Conservation (phyloP, 2,329 filamentous ascomycete species). For the Neofusicoccum sp. region DNA sequence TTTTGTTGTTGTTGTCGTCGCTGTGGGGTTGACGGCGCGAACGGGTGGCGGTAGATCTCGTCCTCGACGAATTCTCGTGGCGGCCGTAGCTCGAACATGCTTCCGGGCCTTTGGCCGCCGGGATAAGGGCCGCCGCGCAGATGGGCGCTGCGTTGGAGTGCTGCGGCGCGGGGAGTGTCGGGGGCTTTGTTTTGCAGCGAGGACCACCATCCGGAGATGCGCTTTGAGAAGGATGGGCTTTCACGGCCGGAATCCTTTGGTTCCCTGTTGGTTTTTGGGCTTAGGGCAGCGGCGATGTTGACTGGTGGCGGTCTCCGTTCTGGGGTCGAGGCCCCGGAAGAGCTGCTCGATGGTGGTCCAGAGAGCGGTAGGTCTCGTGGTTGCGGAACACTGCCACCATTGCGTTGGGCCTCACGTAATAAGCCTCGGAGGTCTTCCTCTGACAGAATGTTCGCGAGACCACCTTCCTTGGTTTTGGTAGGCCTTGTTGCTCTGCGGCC, state of each 20-base stretch:
- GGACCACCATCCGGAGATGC: slow-evolving; percentile 37
- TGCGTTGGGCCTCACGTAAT: slow-evolving; percentile 34
- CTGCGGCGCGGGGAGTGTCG: not conserved
- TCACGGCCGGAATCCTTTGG: not conserved
- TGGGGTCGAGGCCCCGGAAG: slow-evolving; percentile 30
- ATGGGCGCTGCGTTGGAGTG: slow-evolving; percentile 14
- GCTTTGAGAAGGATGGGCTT: slow-evolving; percentile 13
- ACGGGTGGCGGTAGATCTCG: slow-evolving; percentile 20
- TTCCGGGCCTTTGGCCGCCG: slow-evolving; percentile 30
- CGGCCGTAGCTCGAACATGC: slow-evolving; percentile 38
- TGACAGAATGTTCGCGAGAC: slow-evolving; percentile 41
- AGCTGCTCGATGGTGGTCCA: slow-evolving; percentile 30
- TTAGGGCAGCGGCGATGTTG: slow-evolving; percentile 16
- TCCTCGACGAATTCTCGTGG: slow-evolving; percentile 25
- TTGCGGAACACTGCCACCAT: slow-evolving; percentile 29
- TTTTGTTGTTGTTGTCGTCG: too few species aligned
- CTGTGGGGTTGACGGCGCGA: slow-evolving; percentile 4
- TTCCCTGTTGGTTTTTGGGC: not conserved
- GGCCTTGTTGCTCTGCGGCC: slow-evolving; percentile 49
- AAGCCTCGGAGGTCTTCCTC: slow-evolving; percentile 48
- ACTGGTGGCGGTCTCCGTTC: slow-evolving; percentile 13
- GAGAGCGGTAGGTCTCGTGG: slow-evolving; percentile 27
- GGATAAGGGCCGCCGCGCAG: slow-evolving; percentile 18
- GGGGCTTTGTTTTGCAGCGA: slow-evolving; percentile 27
- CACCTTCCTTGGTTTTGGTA: slow-evolving; percentile 29